Base-by-base conservation (phyloP, 805 yeast genomes). In the Kluyveromyces nonfermentans region DNA sequence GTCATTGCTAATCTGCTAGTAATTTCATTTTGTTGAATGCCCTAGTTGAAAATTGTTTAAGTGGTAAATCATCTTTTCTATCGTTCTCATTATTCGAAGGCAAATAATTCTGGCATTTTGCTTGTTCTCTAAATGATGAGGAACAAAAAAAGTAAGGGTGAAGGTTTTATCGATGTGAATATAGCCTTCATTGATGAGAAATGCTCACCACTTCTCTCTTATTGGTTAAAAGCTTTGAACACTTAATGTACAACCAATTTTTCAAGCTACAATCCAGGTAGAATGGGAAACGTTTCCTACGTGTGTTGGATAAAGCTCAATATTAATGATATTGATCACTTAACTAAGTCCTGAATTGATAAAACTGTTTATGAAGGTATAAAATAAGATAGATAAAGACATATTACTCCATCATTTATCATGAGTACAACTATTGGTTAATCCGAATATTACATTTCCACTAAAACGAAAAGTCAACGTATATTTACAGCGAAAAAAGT, bases 231-330 rank as follows among this genome's bases (percentile, higher is more conserved):
- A 84, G 15, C 74, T 73, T 58, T 80, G 75, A 19, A 88, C 82
- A 22, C 93, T 93, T 17, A 82, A 78, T 18, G 82, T 88, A n/a
- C 90, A 93, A 45, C 93, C 94, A 20, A 81, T 82, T 61, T 84
- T 84, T 45, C 93, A 93, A 39, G 82, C 67, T 3, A 89, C 93
- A 33, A 93, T 93, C 38, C 83, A 73, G 18, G 84, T 52, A 33
- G 90, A 90, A 54, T 84, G 84, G 40, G 75, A 69, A 0, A 87
- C 80, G 33, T 89, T 90, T 62, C 93, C 71, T 35, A 84, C 77
- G 12, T 85, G 83, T 7, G 89, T 81, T 16, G 93, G 88, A 53
- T 71, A 84, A 5, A 77, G 70, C 62, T 84, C 90, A 20, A 84
- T 74, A 9, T 82, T 70, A 1, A 71, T 65, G 45, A 85, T 69